These are phyloP conservation scores for Xerocomellus intermedius DNA, from an alignment of 768 basidiomycete genomes.

Conservation along the genomic window DNA sequence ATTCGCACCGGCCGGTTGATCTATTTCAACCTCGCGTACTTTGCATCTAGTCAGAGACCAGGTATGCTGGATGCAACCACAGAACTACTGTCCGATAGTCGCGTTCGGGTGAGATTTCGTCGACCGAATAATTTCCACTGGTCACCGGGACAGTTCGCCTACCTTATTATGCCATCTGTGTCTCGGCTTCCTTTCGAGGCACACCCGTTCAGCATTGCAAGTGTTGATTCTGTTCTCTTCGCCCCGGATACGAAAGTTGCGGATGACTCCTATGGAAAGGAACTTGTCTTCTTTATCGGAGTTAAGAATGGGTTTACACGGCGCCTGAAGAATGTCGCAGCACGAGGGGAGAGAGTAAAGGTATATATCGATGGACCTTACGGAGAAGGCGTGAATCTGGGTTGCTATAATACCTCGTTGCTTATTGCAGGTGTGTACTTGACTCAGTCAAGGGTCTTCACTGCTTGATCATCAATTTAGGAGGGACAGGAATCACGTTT, in stretches of 20 bases:
- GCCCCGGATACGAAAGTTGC: not conserved
- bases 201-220: conserved; percentile 60
- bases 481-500: conserved; percentile 52
- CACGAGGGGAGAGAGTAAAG: conserved; percentile 32
- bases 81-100: conserved; percentile 41
- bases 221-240: conserved; percentile 26
- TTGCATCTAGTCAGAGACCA: conserved; percentile 24
- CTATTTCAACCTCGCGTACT: conserved; percentile 40
- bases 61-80: conserved; percentile 34
- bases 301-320: conserved; percentile 58
- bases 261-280: conserved; percentile 25
- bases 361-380: conserved; percentile 62
- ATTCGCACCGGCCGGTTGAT: conserved; percentile 44
- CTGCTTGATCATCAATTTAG: conserved; percentile 21
- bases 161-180: conserved; percentile 46
- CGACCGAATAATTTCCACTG: conserved; percentile 47
- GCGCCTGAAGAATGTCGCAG: conserved; percentile 37
- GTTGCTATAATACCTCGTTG: conserved; percentile 42
- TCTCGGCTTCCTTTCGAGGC: conserved; percentile 45
- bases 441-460: not conserved
- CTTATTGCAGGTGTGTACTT: conserved; percentile 45
- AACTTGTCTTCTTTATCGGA: conserved; percentile 54
- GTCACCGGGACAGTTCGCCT: conserved; percentile 52
- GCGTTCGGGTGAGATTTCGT: conserved; percentile 45
- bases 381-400: conserved; percentile 39